Evolutionary conservation across 208 protist genomes (phyloP), one percentile per base, ranked within the genome.

Genomic region (Phytomonas sp.): DNA sequence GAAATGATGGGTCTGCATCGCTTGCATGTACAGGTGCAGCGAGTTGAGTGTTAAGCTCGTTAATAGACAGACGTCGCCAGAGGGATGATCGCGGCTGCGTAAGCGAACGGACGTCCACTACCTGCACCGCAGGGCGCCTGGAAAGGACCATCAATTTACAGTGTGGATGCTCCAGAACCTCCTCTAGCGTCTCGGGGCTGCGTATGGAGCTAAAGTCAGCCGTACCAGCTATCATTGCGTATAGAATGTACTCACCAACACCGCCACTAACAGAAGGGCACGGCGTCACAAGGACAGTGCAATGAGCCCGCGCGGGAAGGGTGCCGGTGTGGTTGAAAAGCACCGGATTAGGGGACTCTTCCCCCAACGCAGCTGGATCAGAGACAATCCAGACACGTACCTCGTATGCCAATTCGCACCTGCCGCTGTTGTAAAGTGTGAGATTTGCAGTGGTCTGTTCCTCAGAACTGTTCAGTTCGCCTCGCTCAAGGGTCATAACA

Each of bases 341-440:
- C 28, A 75, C 68, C 32, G 85, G 77, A n/a, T 81, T 65, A 31
- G 28, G 59, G 0, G 36, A 32, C 29, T 66, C 53, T 43, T 77
- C 73, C 51, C 76, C 37, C 76, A 71, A 68, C 17, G 43, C 60
- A 68, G 17, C 65, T 65, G 43, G 56, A 23, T 60, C 67, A 32
- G 7, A 29, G 17, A 61, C 64, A 13, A 72, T 66, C 34, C 89
- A 68, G 60, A 71, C 72, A n/a, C 88, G 80, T 32, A 97, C 81
- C 69, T 93, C 81, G 73, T 93, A 96, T 68, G 69, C 72, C 68
- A 94, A 80, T 0, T 85, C 85, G 73, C 89, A 93, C 9, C 85
- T 29, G 65, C 89, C 76, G 72, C 88, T 92, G 75, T 95, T 96
- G 80, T 91, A 97, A 26, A 97, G 76, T 7, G 89, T 95, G 66